These are phyloP conservation scores for Rhizodiscina lignyota DNA, from an alignment of 495 filamentous ascomycete species.

Conservation along the genomic window DNA sequence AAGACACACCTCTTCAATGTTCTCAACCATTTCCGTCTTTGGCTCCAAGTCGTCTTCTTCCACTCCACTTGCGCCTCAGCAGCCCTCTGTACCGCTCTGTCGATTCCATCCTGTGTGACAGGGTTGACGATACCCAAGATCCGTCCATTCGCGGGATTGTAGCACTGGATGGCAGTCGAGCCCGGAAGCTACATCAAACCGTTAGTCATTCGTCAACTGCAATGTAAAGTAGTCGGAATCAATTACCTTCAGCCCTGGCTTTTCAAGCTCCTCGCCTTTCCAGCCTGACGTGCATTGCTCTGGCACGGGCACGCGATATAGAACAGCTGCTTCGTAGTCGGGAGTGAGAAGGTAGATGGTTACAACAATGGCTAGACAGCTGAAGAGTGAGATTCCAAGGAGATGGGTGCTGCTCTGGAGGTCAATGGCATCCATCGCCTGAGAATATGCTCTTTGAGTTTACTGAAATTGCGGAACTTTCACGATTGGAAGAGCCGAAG, in stretches of 20 bases:
- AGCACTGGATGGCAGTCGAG: constrained; percentile 60
- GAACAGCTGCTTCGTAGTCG: too few relatives aligned
- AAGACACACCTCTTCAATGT: constrained; percentile 53
- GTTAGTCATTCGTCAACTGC: constrained; percentile 4
- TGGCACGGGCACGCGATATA: constrained; percentile 42
- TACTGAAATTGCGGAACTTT: too few relatives aligned
- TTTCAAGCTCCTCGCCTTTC: constrained; percentile 44
- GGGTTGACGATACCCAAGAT: constrained; percentile 70
- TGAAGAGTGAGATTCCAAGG: too few relatives aligned
- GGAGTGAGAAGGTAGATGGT: too few relatives aligned
- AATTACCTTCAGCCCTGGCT: constrained; percentile 30
- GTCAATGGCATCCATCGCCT: too few relatives aligned
- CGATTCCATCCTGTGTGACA: constrained; percentile 59
- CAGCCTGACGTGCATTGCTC: constrained; percentile 35
- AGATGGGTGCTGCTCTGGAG: too few relatives aligned
- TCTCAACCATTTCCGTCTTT: constrained; percentile 64
- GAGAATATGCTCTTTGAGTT: too few relatives aligned
- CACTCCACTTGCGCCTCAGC: constrained; percentile 62
- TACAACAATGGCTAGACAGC: too few relatives aligned
- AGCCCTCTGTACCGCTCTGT: constrained; percentile 60
- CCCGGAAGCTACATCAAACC: constrained; percentile 23
- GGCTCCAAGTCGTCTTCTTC: constrained; percentile 59
- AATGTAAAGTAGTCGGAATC: not conserved
- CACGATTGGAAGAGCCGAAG: too few relatives aligned
- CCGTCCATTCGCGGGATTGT: constrained; percentile 75